Conservation (phyloP, 257 asterid species). For the Hygrophila difformis region DNA sequence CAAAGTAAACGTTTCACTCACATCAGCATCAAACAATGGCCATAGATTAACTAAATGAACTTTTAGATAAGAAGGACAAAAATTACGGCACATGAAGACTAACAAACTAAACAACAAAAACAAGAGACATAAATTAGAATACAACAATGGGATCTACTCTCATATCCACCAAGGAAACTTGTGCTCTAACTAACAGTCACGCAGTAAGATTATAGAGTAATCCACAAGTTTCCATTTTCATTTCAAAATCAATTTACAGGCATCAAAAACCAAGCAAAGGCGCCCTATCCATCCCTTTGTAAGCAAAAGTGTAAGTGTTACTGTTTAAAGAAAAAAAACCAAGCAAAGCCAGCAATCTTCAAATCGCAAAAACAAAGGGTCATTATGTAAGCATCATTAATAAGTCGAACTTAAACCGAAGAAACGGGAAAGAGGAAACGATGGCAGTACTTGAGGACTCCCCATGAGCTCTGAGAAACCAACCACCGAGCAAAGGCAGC, state of each 20-base stretch:
- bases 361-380: background rate
- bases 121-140: background rate
- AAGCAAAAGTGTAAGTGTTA: no score
- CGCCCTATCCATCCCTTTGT: no score
- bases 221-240: background rate
- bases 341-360: background rate
- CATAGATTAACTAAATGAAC: no score
- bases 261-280: no score
- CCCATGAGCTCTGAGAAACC: constrained; percentile 84
- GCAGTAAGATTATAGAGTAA: background rate
- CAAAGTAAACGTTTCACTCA: constrained; percentile 15
- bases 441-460: constrained; percentile 51
- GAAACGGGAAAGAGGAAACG: background rate
- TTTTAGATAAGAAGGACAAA: no score
- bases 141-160: no score
- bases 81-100: no score
- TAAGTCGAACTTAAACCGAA: background rate
- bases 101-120: background rate
- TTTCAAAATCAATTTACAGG: no score
- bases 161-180: no score
- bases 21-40: constrained; percentile 15
- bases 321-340: constrained; percentile 1
- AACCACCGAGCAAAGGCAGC: constrained; percentile 83
- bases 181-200: no score
- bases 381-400: background rate